A percentile compares a stretch with the other conserved stretches of the same genome.
These are phyloP conservation scores for Botrytis hyacinthi DNA, from an alignment of 2,329 filamentous ascomycete genomes.

Conservation along the genomic window DNA sequence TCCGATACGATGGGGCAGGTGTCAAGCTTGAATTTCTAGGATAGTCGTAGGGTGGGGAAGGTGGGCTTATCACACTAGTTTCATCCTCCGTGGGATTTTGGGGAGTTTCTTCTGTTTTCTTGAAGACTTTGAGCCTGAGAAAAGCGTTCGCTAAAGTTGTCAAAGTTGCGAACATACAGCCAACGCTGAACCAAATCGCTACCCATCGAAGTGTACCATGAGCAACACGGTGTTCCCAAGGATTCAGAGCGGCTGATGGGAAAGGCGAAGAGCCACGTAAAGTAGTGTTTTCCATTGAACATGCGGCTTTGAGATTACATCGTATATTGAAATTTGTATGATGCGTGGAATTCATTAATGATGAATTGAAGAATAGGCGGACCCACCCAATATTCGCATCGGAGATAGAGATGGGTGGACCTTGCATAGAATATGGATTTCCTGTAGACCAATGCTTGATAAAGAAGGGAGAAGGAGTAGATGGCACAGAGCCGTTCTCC, in stretches of 20 bases:
- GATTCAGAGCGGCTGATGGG: neutral
- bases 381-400: conserved; percentile 46
- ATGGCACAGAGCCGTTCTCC: conserved; percentile 40
- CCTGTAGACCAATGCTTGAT: conserved; percentile 51
- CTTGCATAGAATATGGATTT: conserved; percentile 45
- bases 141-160: conserved; percentile 16
- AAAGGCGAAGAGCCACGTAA: conserved; percentile 22
- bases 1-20: conserved; percentile 13
- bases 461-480: conserved; percentile 44
- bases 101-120: neutral
- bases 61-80: neutral
- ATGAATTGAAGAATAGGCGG: conserved; percentile 51
- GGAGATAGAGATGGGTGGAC: conserved; percentile 44
- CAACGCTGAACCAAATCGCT: conserved; percentile 19
- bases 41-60: conserved; percentile 6
- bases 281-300: conserved; percentile 32
- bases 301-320: conserved; percentile 39
- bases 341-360: conserved; percentile 40
- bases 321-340: conserved; percentile 34
- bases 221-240: conserved; percentile 15
- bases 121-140: conserved; percentile 16
- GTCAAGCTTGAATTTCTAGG: conserved; percentile 4
- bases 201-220: conserved; percentile 20
- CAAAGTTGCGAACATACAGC: neutral
- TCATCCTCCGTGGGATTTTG: neutral